A percentile compares a stretch with the other conserved stretches of the same genome.
Conservation (phyloP, 1,284 basidiomycete species). For the Wallemia hederae region DNA sequence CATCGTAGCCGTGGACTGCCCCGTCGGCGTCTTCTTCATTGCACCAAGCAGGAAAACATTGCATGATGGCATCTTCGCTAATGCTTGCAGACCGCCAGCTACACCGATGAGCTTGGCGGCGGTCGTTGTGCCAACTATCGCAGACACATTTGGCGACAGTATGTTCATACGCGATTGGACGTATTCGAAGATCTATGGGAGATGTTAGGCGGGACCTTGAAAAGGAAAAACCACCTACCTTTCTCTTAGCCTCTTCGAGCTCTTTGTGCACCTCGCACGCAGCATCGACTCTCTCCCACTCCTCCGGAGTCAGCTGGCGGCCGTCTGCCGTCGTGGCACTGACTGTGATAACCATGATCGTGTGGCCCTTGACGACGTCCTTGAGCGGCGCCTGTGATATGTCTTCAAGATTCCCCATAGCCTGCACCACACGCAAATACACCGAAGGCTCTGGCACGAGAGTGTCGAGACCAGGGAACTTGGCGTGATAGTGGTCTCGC, state of each 20-base stretch:
- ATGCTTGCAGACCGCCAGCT: constrained; percentile 65
- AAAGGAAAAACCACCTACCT: constrained; percentile 21
- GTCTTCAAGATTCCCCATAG: constrained; percentile 62
- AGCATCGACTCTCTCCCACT: constrained; percentile 51
- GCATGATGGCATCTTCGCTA: constrained; percentile 82
- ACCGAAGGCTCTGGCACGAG: constrained; percentile 71
- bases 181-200: constrained; percentile 68
- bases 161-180: constrained; percentile 97
- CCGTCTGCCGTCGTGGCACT: constrained; percentile 78
- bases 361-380: constrained; percentile 57
- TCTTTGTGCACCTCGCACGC: constrained; percentile 68
- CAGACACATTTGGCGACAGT: constrained; percentile 87
- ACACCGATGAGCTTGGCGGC: constrained; percentile 94
- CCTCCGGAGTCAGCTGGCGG: constrained; percentile 31
- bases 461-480: constrained; percentile 90
- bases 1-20: constrained; percentile 31
- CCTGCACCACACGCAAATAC: constrained; percentile 71
- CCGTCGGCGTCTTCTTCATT: constrained; percentile 60
- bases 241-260: constrained; percentile 61
- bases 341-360: constrained; percentile 84
- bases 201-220: background rate
- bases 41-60: constrained; percentile 90
- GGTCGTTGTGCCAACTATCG: constrained; percentile 89
- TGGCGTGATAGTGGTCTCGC: constrained; percentile 80
- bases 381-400: constrained; percentile 52